These are phyloP conservation scores for Hypomontagnella submonticulosa DNA, from an alignment of 495 filamentous ascomycete genomes.

Conservation along the genomic window DNA sequence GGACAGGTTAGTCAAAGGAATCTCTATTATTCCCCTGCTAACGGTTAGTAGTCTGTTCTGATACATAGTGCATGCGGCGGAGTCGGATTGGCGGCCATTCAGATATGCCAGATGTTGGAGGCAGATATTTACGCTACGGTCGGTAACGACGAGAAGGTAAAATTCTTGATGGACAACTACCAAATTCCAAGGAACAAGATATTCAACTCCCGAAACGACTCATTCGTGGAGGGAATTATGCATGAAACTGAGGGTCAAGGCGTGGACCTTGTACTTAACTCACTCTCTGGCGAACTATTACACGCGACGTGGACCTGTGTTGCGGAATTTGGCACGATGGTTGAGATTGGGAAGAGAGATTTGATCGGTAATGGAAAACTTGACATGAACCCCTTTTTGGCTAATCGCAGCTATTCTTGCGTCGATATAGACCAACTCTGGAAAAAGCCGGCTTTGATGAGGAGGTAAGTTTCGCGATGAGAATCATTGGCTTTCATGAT, in stretches of 20 bases:
- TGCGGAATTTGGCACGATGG: slow-evolving; percentile 64
- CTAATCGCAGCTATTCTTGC: slow-evolving; percentile 35
- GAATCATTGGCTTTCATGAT: slow-evolving; percentile 37
- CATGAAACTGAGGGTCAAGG: slow-evolving; percentile 59
- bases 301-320: slow-evolving; percentile 65
- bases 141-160: slow-evolving; percentile 56
- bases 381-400: slow-evolving; percentile 55
- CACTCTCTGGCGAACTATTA: slow-evolving; percentile 62
- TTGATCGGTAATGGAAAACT: slow-evolving; percentile 51
- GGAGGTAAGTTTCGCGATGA: slow-evolving; percentile 38
- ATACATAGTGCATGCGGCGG: slow-evolving; percentile 65
- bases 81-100: slow-evolving; percentile 65
- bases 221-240: slow-evolving; percentile 59
- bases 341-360: slow-evolving; percentile 66
- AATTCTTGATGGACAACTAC: slow-evolving; percentile 51
- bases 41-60: slow-evolving; percentile 50
- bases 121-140: slow-evolving; percentile 66
- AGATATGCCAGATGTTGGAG: slow-evolving; percentile 59
- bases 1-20: slow-evolving; percentile 38
- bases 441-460: slow-evolving; percentile 27
- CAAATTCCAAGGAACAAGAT: slow-evolving; percentile 61
- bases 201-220: slow-evolving; percentile 56
- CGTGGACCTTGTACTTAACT: slow-evolving; percentile 67
- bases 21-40: slow-evolving; percentile 48
- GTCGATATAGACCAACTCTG: slow-evolving; percentile 41